These are phyloP conservation scores for Pontederia paniculata DNA, from an alignment of 176 grass and related monocot species.

Conservation along the genomic window DNA sequence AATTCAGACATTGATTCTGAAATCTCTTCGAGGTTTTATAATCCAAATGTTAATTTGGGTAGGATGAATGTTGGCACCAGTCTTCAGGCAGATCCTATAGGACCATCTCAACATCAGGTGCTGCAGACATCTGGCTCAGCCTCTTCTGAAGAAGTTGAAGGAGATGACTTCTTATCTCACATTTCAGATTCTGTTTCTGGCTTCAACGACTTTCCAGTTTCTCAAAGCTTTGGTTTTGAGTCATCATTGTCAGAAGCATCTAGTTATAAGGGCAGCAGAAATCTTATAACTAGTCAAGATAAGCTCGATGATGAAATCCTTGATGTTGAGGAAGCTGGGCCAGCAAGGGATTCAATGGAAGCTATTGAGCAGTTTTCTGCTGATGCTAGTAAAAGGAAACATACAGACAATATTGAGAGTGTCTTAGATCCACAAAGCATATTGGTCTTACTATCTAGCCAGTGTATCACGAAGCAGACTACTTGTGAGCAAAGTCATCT, in stretches of 20 bases:
- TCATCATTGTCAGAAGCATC: not conserved
- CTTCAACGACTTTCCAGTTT: not conserved
- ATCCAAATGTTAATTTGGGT: too few species aligned
- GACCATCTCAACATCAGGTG: not conserved
- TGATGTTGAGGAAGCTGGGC: not conserved
- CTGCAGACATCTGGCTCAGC: not conserved
- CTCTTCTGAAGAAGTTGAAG: not conserved
- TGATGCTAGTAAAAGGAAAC: not conserved
- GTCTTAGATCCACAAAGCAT: conserved; percentile 64
- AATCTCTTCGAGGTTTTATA: too few species aligned
- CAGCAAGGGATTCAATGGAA: not conserved
- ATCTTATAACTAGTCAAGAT: not conserved
- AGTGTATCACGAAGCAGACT: conserved; percentile 54
- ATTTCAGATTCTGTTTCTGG: not conserved
- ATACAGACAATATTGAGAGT: conserved; percentile 7
- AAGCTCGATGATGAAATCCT: conserved; percentile 3
- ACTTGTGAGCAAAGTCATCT: conserved; percentile 58
- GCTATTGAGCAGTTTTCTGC: not conserved
- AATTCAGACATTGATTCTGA: not conserved
- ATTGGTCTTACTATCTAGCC: conserved; percentile 67
- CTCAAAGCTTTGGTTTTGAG: not conserved
- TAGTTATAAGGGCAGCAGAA: not conserved
- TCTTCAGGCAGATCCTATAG: not conserved
- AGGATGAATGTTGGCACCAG: too few species aligned
- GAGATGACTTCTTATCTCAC: not conserved